A percentile compares a stretch with the other conserved stretches of the same genome.
Evolutionary conservation across 176 grass and related monocot species (phyloP).

Genomic region (Phoenix dactylifera): DNA sequence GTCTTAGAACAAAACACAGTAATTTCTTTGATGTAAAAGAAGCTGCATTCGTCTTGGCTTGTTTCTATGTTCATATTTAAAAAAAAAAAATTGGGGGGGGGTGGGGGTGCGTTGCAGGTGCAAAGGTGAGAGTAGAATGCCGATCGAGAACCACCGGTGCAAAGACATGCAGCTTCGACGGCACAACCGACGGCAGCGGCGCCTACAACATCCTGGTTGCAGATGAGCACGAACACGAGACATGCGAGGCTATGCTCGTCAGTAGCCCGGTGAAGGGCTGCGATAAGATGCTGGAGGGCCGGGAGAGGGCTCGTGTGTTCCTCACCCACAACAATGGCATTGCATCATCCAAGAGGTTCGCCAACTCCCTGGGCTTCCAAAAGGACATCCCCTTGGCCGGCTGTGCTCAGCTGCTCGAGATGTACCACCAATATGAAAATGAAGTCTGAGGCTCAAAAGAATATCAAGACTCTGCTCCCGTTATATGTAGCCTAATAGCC

Average conservation of each 20-base stretch:
- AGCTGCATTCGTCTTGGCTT: too few species aligned
- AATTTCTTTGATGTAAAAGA: too few species aligned
- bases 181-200: constrained; percentile 71
- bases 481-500: too few species aligned
- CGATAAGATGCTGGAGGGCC: constrained; percentile 41
- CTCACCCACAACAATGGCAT: constrained; percentile 82
- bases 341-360: constrained; percentile 43
- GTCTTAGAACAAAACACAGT: too few species aligned
- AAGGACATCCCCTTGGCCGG: constrained; percentile 41
- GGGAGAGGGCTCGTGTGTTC: constrained; percentile 80
- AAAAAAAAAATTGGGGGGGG: too few species aligned
- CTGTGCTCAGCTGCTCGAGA: constrained; percentile 55
- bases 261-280: constrained; percentile 60
- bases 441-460: constrained; percentile 3
- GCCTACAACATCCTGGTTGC: constrained; percentile 69
- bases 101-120: constrained; percentile 27
- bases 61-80: too few species aligned
- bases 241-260: constrained; percentile 67
- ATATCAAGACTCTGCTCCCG: too few species aligned
- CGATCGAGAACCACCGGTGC: constrained; percentile 37
- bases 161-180: constrained; percentile 58
- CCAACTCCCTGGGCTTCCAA: constrained; percentile 65
- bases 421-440: constrained; percentile 42
- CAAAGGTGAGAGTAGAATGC: constrained; percentile 77
- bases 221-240: constrained; percentile 65